phyloP scores from a whole-genome alignment of 371 early-diverging fungal genomes.

The Mortierella sp. region DNA sequence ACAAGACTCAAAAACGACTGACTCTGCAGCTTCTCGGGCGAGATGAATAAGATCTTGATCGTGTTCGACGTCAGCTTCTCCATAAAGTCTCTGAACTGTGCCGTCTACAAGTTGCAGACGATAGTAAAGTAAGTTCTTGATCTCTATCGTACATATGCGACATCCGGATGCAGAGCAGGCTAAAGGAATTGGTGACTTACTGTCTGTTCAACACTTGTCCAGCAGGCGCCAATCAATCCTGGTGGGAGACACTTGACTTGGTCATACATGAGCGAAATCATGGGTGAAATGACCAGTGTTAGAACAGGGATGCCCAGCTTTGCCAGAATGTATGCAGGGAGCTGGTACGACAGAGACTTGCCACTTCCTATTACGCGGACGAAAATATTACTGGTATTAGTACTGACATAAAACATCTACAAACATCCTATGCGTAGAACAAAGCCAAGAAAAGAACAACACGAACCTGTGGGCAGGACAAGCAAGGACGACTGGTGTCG shows the following conservation, averaged over 20 bases:
- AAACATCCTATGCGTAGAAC: too few species aligned
- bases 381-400: not conserved
- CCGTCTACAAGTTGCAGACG: slow-evolving; percentile 15
- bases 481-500: slow-evolving; percentile 63
- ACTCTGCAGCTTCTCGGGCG: slow-evolving; percentile 74
- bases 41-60: slow-evolving; percentile 72
- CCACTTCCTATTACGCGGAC: slow-evolving; percentile 68
- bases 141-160: not conserved
- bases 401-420: not conserved
- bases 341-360: slow-evolving; percentile 85
- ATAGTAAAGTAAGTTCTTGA: not conserved
- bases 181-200: slow-evolving; percentile 61
- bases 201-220: slow-evolving; percentile 76
- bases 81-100: slow-evolving; percentile 54
- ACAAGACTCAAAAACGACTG: slow-evolving; percentile 64
- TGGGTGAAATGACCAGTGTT: slow-evolving; percentile 85
- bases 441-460: too few species aligned
- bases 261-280: slow-evolving; percentile 86
- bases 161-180: not conserved
- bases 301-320: slow-evolving; percentile 57
- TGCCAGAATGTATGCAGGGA: slow-evolving; percentile 75
- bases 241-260: slow-evolving; percentile 79
- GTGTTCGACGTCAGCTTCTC: slow-evolving; percentile 56
- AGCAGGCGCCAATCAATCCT: slow-evolving; percentile 72
- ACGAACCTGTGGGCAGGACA: slow-evolving; percentile 70